These are phyloP conservation scores for Gracilaria caudata DNA, from an alignment of 23 red algal species.

Conservation along the genomic window DNA sequence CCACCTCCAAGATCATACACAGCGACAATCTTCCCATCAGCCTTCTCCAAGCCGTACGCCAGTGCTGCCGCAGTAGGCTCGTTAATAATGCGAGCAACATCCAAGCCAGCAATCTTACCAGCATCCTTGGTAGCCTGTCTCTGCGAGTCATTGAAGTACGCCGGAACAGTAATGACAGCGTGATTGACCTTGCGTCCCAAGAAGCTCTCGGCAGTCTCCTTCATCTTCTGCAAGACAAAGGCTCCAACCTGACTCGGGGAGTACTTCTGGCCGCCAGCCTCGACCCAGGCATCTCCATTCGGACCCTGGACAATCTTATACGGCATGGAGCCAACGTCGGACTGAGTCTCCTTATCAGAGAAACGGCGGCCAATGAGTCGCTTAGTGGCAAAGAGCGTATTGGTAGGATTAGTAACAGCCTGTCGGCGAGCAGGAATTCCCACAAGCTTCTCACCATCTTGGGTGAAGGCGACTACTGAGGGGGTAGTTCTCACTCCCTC, in stretches of 20 bases:
- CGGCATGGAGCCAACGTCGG: slow-evolving; percentile 90
- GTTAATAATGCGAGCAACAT: slow-evolving; percentile 98
- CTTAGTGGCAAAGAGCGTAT: slow-evolving; percentile 99
- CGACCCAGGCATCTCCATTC: slow-evolving; percentile 99
- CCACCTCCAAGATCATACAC: slow-evolving; percentile 99
- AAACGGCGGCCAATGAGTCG: slow-evolving; percentile 96
- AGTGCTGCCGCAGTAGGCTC: slow-evolving; percentile 96
- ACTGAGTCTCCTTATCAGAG: slow-evolving; percentile 86
- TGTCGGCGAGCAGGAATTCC: slow-evolving; percentile 78
- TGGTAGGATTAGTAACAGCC: slow-evolving; percentile 95
- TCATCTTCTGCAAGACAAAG: slow-evolving; percentile 99
- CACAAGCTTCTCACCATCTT: slow-evolving; percentile 94
- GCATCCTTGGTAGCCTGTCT: slow-evolving; percentile 99
- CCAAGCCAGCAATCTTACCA: slow-evolving; percentile 97
- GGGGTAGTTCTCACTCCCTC: slow-evolving; percentile 97
- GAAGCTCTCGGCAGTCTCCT: slow-evolving; percentile 97
- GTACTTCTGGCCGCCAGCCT: slow-evolving; percentile 91
- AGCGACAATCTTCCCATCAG: slow-evolving; percentile 93
- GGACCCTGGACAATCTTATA: slow-evolving; percentile 93
- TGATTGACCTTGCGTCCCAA: slow-evolving; percentile 85
- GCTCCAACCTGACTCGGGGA: slow-evolving; percentile 97
- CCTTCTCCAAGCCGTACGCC: slow-evolving; percentile 96
- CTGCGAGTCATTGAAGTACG: slow-evolving; percentile 99
- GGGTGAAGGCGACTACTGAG: slow-evolving; percentile 96
- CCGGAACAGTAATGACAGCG: slow-evolving; percentile 95